Conservation (phyloP, 768 basidiomycete species). For the Boletus insuetus region DNA sequence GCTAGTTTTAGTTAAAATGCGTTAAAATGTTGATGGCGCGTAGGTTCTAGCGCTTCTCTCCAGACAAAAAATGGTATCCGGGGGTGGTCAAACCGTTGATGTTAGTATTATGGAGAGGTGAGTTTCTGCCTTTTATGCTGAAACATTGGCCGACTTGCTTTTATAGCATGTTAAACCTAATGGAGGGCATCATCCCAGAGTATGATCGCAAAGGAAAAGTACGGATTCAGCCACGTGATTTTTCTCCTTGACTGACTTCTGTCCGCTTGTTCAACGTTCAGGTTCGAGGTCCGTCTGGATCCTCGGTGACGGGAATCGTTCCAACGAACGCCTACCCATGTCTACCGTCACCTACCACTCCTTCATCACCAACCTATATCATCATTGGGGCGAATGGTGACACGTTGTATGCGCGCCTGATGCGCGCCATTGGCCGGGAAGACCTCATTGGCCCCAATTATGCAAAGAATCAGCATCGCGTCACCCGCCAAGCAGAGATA, state of each 20-base stretch:
- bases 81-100: constrained; percentile 58
- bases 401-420: constrained; percentile 64
- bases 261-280: constrained; percentile 34
- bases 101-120: constrained; percentile 75
- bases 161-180: constrained; percentile 66
- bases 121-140: background rate
- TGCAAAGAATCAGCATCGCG: constrained; percentile 42
- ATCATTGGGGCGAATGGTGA: constrained; percentile 76
- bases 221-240: background rate
- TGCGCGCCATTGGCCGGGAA: constrained; percentile 54
- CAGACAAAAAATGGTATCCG: constrained; percentile 34
- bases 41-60: constrained; percentile 63
- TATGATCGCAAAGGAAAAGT: constrained; percentile 72
- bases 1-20: background rate
- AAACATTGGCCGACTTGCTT: background rate
- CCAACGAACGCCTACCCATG: constrained; percentile 76
- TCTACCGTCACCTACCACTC: constrained; percentile 41
- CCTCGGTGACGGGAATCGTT: constrained; percentile 72
- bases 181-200: constrained; percentile 77
- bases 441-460: constrained; percentile 59
- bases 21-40: background rate
- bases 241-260: background rate
- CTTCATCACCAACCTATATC: constrained; percentile 48
- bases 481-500: constrained; percentile 46
- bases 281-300: constrained; percentile 72